Conservation (phyloP, 2,329 filamentous ascomycete species). For the Pseudogymnoascus sp. region DNA sequence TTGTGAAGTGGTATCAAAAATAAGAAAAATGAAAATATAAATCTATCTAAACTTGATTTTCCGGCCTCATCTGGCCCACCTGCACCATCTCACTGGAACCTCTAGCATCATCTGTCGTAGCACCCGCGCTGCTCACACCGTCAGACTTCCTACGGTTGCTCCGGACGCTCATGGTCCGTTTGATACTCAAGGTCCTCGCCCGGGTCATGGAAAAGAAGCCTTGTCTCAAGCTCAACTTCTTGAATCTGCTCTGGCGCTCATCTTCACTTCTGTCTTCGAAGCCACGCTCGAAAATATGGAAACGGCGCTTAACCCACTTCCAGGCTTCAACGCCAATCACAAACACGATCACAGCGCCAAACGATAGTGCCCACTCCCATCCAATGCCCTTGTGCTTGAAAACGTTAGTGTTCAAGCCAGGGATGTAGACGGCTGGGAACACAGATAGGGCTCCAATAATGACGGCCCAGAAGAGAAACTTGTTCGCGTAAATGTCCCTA, state of each 20-base stretch:
- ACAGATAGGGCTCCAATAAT: constrained; percentile 45
- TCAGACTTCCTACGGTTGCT: not conserved
- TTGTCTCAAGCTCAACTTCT: constrained; percentile 25
- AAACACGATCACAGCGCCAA: constrained; percentile 49
- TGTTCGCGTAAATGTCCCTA: constrained; percentile 45
- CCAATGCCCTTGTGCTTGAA: constrained; percentile 55
- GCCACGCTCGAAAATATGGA: constrained; percentile 24
- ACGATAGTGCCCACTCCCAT: constrained; percentile 59
- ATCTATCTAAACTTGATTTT: not conserved
- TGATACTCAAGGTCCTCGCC: constrained; percentile 18
- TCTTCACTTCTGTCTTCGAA: constrained; percentile 20
- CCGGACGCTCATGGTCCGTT: not conserved
- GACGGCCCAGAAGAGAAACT: constrained; percentile 52
- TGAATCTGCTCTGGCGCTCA: constrained; percentile 5
- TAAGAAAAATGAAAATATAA: not conserved
- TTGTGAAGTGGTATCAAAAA: constrained; percentile 5
- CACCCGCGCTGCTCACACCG: not conserved
- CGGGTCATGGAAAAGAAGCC: constrained; percentile 29
- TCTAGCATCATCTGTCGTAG: not conserved
- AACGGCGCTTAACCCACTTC: constrained; percentile 51
- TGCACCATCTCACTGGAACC: constrained; percentile 2
- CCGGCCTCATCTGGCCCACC: not conserved
- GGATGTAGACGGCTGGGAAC: constrained; percentile 56
- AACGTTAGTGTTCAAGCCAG: constrained; percentile 53
- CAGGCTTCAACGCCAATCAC: constrained; percentile 53